Conservation (phyloP, 2,329 filamentous ascomycete genomes). For the Trichophyton benhamiae region DNA sequence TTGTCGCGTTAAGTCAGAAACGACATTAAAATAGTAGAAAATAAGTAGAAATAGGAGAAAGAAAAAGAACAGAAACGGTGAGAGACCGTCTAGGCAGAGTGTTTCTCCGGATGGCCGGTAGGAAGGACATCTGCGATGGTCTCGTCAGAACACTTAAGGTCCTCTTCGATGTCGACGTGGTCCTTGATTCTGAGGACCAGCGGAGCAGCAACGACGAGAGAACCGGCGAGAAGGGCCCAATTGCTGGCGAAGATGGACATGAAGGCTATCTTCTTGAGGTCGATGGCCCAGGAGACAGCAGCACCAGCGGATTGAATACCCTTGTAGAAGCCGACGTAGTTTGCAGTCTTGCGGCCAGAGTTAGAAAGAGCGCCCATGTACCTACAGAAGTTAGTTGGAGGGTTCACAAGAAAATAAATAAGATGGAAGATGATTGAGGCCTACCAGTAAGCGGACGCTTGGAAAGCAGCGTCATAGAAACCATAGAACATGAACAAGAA, state of each 20-base stretch:
- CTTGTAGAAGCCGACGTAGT: constrained; percentile 85
- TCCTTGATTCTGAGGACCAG: constrained; percentile 73
- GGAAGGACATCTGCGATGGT: constrained; percentile 56
- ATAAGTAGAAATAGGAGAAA: background rate
- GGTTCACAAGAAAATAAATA: background rate
- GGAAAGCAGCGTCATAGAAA: constrained; percentile 80
- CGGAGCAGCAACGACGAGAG: constrained; percentile 63
- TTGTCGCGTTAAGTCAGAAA: too few species aligned
- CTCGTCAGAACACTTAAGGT: constrained; percentile 76
- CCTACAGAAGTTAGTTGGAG: constrained; percentile 32
- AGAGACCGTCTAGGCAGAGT: background rate
- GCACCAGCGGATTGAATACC: constrained; percentile 78
- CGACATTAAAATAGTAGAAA: background rate
- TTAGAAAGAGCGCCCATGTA: constrained; percentile 91
- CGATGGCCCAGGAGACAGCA: constrained; percentile 48
- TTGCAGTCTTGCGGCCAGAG: constrained; percentile 81
- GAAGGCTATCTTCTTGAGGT: constrained; percentile 50
- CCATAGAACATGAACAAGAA: constrained; percentile 87
- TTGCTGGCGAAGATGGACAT: constrained; percentile 60
- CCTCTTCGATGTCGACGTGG: constrained; percentile 66
- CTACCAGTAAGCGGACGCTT: constrained; percentile 80
- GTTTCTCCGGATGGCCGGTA: background rate
- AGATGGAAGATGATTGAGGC: constrained; percentile 12
- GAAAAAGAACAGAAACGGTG: background rate
- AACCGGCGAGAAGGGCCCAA: constrained; percentile 66